Conservation (phyloP, 352 stramenopile species). For the Phytophthora palmivora region DNA sequence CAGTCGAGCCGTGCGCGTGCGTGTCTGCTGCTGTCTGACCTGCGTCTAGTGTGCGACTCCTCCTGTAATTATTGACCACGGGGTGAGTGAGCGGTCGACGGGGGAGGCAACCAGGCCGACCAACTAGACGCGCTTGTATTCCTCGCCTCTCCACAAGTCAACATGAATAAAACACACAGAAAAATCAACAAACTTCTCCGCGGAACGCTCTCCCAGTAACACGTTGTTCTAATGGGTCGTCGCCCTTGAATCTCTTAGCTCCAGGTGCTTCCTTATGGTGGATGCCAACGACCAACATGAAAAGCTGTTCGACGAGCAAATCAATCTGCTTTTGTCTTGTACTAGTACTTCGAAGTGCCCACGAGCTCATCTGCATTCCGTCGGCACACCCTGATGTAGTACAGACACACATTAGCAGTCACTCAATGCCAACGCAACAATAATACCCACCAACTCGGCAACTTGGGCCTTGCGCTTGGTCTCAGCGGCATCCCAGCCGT, state of each 20-base stretch:
- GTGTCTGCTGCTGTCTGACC: constrained; percentile 2
- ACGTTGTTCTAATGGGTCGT: background rate
- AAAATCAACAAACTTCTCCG: constrained; percentile 29
- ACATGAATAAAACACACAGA: constrained; percentile 33
- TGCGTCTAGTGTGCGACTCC: constrained; percentile 7
- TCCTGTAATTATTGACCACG: constrained; percentile 44
- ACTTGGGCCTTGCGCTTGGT: constrained; percentile 48
- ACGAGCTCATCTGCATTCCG: constrained; percentile 11
- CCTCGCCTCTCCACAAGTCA: constrained; percentile 13
- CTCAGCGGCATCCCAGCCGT: constrained; percentile 63
- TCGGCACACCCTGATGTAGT: constrained; percentile 14
- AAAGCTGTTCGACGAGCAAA: no score
- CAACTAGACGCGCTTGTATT: constrained; percentile 7
- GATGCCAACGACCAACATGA: background rate
- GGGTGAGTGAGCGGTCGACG: constrained; percentile 21
- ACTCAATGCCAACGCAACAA: background rate
- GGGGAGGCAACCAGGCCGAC: constrained; percentile 4
- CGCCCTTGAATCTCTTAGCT: no score
- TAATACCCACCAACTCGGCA: constrained; percentile 39
- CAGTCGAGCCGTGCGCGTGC: constrained; percentile 15
- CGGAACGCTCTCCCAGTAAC: constrained; percentile 9
- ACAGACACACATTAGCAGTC: constrained; percentile 9
- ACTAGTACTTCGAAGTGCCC: no score
- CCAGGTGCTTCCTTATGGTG: no score
- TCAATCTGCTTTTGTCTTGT: no score